These are phyloP conservation scores for Tetracladium setigerum DNA, from an alignment of 495 filamentous ascomycete genomes.

Conservation along the genomic window DNA sequence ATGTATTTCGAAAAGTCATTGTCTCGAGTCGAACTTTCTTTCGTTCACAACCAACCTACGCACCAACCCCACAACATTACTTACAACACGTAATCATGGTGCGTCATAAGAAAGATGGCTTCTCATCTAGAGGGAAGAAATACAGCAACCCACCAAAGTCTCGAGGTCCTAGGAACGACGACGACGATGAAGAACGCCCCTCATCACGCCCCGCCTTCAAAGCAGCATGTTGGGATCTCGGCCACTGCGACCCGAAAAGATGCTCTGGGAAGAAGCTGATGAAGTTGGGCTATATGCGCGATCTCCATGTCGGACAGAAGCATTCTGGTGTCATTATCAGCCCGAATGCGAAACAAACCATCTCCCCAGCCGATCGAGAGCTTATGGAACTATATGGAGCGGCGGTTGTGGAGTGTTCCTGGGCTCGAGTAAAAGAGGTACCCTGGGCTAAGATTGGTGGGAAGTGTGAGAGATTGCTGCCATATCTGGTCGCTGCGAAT, in stretches of 20 bases:
- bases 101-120: constrained; percentile 89
- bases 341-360: constrained; percentile 78
- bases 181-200: constrained; percentile 24
- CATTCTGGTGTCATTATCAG: constrained; percentile 87
- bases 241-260: constrained; percentile 94
- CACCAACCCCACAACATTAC: background rate
- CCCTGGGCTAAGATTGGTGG: constrained; percentile 88
- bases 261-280: constrained; percentile 95
- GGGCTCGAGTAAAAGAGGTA: constrained; percentile 86
- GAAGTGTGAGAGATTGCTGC: constrained; percentile 87
- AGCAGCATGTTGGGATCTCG: constrained; percentile 95
- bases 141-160: constrained; percentile 35
- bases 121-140: constrained; percentile 58
- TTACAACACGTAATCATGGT: constrained; percentile 50
- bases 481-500: constrained; percentile 94
- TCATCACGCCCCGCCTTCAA: constrained; percentile 59
- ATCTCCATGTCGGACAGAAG: constrained; percentile 84
- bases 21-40: background rate
- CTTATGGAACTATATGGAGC: constrained; percentile 83
- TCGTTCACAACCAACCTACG: background rate
- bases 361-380: constrained; percentile 75
- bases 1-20: background rate
- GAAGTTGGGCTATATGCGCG: constrained; percentile 85
- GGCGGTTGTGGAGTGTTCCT: constrained; percentile 95
- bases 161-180: constrained; percentile 33